Evolutionary conservation across 306 rosid genomes (phyloP).

Genomic region (Gastrolobium bilobum): DNA sequence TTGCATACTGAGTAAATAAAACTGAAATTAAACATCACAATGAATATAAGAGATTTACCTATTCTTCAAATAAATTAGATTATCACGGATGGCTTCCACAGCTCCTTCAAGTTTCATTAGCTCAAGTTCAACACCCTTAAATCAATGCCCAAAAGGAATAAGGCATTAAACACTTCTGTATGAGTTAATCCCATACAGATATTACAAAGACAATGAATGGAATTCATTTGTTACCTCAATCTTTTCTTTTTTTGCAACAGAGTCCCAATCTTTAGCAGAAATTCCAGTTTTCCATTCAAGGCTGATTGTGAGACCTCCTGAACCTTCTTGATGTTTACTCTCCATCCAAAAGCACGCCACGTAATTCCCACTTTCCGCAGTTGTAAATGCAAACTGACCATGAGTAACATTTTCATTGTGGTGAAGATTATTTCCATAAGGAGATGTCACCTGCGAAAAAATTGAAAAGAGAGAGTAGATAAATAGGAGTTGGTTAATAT

Average conservation of each 20-base stretch:
- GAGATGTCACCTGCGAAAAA: conserved; percentile 62
- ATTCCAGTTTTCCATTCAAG: conserved; percentile 75
- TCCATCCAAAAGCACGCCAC: conserved; percentile 66
- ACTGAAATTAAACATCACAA: conserved; percentile 1
- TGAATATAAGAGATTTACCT: conserved; percentile 50
- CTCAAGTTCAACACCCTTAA: conserved; percentile 73
- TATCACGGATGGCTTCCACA: conserved; percentile 65
- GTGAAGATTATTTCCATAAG: conserved; percentile 70
- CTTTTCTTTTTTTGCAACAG: conserved; percentile 67
- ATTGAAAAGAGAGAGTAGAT: background rate
- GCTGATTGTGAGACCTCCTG: conserved; percentile 42
- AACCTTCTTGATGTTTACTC: conserved; percentile 33
- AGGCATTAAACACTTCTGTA: background rate
- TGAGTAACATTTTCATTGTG: conserved; percentile 67
- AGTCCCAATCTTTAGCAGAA: conserved; percentile 65
- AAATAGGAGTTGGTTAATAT: background rate
- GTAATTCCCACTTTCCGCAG: conserved; percentile 63
- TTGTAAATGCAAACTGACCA: conserved; percentile 72
- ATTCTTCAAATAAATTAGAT: conserved; percentile 57
- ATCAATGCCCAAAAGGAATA: conserved; percentile 29
- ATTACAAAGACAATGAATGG: conserved; percentile 7
- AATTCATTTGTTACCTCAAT: conserved; percentile 53
- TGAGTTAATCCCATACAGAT: conserved; percentile 1
- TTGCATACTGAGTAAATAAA: conserved; percentile 19
- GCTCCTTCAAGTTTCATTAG: conserved; percentile 67